phyloP scores from a whole-genome alignment of 345 rosid species.

The Luvunga scandens region DNA sequence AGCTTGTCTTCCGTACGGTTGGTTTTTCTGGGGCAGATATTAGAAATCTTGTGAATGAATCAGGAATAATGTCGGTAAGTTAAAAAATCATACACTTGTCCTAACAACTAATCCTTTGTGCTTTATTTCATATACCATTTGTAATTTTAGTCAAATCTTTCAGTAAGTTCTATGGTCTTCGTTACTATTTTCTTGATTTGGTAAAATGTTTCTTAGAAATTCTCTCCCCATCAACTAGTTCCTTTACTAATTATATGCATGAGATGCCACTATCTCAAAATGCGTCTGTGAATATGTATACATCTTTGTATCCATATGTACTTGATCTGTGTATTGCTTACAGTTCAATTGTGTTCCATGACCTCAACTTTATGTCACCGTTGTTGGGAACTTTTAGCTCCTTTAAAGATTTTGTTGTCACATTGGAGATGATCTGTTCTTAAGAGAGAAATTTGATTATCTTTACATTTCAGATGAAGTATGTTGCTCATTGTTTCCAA shows the following conservation, averaged over 20 bases:
- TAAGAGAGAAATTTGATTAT: constrained; percentile 3
- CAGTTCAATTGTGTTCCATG: neutral
- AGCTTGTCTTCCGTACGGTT: constrained; percentile 95
- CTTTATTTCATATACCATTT: neutral
- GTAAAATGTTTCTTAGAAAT: neutral
- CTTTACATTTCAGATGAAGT: neutral
- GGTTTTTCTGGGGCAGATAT: constrained; percentile 99
- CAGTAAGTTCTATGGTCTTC: constrained; percentile 1
- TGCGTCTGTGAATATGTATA: neutral
- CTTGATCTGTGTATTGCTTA: neutral
- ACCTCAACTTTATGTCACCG: neutral
- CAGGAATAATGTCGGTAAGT: constrained; percentile 98
- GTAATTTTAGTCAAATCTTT: neutral
- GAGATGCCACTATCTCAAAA: neutral
- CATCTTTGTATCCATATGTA: neutral
- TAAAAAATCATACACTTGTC: neutral
- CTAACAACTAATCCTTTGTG: neutral
- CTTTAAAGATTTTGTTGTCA: neutral
- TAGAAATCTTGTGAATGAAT: constrained; percentile 92
- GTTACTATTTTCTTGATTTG: neutral
- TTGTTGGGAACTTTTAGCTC: neutral
- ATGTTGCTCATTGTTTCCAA: neutral
- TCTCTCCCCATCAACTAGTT: neutral
- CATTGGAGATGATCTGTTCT: neutral
- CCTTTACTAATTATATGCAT: neutral